Evolutionary conservation across 805 yeast species (phyloP), one percentile per base, ranked within the genome.

Genomic region (Candida maris): DNA sequence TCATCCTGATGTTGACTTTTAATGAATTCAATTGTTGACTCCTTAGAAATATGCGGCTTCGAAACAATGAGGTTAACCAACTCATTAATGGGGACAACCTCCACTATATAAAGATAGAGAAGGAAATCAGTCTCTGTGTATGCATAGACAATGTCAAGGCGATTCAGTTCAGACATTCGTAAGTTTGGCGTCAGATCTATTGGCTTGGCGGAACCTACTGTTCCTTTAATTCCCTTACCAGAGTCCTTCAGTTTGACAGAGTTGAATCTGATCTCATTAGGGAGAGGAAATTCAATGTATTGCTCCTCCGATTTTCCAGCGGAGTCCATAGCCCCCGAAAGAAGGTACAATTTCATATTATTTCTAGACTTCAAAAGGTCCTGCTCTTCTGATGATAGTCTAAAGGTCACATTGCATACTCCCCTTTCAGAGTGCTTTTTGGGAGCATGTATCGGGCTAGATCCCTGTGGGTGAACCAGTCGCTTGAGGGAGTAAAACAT

Each of bases 191-290:
- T 83, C 27, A 91, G 47, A 56, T 89, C 84, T 0, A 86, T 88
- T 0, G 97, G 96, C 42, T 76, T 73, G 1, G 88, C 81, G 0
- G 96, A 80, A 0, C 95, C 96, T 0, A 74, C 73, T 40, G 71
- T 75, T 31, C 81, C 82, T 52, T 86, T 86, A 20, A 88, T 62
- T 1, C 97, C 97, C 37, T 79, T 75, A 2, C 79, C 73, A 41
- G 76, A 76, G 24, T 70, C 79, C 27, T 70, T 70, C 2, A 81
- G 53, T 12, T 56, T 59, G 2, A 45, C 42, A 4, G 68, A 70
- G 52, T 91, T 86, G 26, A 84, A 68, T 27, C 67, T 68, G 3
- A 89, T 64, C 51, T 84, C 94, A 30, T 80, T 63, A 4, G 85
- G 86, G 19, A 63, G 66, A 0, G 97, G 97, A 48, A 77, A 89